Evolutionary conservation across 257 asterid genomes (phyloP).

Genomic region (Leptodermis oblonga): DNA sequence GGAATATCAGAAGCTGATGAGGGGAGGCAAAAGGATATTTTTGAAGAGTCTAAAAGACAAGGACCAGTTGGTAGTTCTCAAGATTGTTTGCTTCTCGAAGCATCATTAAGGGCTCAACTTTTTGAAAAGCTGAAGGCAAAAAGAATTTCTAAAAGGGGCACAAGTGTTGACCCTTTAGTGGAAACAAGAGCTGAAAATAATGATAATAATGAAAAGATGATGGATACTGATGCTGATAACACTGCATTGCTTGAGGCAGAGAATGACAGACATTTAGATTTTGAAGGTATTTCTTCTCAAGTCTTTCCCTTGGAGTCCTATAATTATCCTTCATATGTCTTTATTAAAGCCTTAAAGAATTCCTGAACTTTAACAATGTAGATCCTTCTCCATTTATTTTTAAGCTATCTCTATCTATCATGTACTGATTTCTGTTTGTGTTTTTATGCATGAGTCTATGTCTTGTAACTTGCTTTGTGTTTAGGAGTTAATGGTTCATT

Average conservation of each 20-base stretch:
- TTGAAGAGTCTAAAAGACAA: conserved; percentile 22
- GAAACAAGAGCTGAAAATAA: conserved; percentile 23
- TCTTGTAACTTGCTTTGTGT: neutral
- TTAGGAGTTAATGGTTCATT: neutral
- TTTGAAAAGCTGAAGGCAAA: conserved; percentile 34
- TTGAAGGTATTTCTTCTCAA: conserved; percentile 25
- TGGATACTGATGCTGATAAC: conserved; percentile 14
- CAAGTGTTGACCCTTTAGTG: conserved; percentile 19
- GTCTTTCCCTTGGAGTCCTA: conserved; percentile 3
- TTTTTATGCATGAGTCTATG: neutral
- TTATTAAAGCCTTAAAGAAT: neutral
- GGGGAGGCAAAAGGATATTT: conserved; percentile 22
- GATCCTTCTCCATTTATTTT: neutral
- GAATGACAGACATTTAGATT: conserved; percentile 20
- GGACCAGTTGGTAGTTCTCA: conserved; percentile 20
- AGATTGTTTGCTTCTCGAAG: conserved; percentile 48
- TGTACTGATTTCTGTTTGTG: neutral
- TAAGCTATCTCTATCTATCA: neutral
- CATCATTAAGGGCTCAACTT: conserved; percentile 49
- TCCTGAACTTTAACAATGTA: neutral
- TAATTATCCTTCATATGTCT: neutral
- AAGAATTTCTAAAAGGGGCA: conserved; percentile 25
- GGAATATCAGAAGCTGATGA: conserved; percentile 14
- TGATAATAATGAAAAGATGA: conserved; percentile 18
- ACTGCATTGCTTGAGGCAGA: conserved; percentile 14